Conservation (phyloP, 768 basidiomycete species). For the Brasilioporus rufonigricans region DNA sequence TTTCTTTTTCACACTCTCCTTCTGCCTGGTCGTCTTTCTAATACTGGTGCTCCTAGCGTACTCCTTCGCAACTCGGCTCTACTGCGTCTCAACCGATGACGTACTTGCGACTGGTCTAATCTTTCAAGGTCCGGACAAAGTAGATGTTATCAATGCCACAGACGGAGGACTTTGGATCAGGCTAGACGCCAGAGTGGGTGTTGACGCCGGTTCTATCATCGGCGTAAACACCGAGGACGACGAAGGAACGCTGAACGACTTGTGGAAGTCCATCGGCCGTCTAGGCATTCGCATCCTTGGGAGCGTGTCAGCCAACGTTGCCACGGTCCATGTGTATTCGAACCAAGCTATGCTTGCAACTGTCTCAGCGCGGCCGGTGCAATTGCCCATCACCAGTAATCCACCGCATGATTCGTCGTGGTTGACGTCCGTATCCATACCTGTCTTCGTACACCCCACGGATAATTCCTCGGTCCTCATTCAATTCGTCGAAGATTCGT, state of each 20-base stretch:
- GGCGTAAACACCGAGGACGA: conserved; percentile 48
- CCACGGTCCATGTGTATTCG: conserved; percentile 49
- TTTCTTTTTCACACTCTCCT: conserved; percentile 54
- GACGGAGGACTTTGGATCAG: conserved; percentile 59
- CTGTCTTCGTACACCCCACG: conserved; percentile 53
- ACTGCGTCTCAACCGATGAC: conserved; percentile 53
- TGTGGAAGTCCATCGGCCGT: conserved; percentile 68
- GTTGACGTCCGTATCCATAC: conserved; percentile 53
- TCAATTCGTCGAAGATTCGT: conserved; percentile 55
- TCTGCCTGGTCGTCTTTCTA: conserved; percentile 47
- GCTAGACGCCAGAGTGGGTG: conserved; percentile 54
- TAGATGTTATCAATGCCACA: conserved; percentile 64
- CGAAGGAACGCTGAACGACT: conserved; percentile 42
- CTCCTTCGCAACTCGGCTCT: conserved; percentile 61
- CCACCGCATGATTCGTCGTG: conserved; percentile 46
- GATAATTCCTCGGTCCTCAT: conserved; percentile 46
- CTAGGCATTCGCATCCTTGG: conserved; percentile 61
- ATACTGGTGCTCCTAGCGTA: conserved; percentile 54
- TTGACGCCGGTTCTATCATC: conserved; percentile 64
- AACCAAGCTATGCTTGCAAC: conserved; percentile 42
- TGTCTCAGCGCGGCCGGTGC: conserved; percentile 47
- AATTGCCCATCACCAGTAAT: conserved; percentile 48
- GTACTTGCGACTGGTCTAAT: conserved; percentile 54
- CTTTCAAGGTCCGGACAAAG: conserved; percentile 56
- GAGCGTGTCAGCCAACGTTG: conserved; percentile 54